These are phyloP conservation scores for Solanum dulcamara DNA, from an alignment of 257 asterid genomes.

Conservation along the genomic window DNA sequence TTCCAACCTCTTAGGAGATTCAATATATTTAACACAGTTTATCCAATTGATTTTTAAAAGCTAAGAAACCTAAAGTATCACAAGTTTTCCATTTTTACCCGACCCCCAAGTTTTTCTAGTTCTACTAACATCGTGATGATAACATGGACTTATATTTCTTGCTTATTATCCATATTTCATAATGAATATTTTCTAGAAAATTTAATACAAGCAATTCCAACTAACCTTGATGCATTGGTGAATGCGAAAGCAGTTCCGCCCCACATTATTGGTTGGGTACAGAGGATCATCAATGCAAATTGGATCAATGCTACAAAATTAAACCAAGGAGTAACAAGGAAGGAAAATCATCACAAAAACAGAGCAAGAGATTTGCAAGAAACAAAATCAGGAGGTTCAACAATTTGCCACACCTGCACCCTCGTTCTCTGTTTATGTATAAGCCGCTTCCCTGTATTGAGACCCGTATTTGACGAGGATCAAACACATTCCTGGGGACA, in stretches of 20 bases:
- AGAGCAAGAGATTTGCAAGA: not conserved
- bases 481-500: conserved; percentile 79
- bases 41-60: not conserved
- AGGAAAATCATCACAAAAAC: not conserved
- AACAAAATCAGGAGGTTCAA: not conserved
- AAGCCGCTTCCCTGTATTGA: conserved; percentile 94
- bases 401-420: conserved; percentile 50
- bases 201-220: not conserved
- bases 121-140: not conserved
- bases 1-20: not conserved
- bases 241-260: conserved; percentile 96
- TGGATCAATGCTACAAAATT: conserved; percentile 79
- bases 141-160: not conserved
- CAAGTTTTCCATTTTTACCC: not conserved
- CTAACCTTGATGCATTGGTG: conserved; percentile 98
- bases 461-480: conserved; percentile 93
- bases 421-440: conserved; percentile 82
- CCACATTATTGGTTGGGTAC: conserved; percentile 80
- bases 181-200: not conserved
- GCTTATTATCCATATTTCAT: not conserved
- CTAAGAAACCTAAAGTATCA: not conserved
- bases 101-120: not conserved
- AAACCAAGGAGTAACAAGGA: not conserved
- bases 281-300: conserved; percentile 93
- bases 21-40: not conserved